Evolutionary conservation across 2,329 filamentous ascomycete genomes (phyloP).

Genomic region (Grosmannia serpens): DNA sequence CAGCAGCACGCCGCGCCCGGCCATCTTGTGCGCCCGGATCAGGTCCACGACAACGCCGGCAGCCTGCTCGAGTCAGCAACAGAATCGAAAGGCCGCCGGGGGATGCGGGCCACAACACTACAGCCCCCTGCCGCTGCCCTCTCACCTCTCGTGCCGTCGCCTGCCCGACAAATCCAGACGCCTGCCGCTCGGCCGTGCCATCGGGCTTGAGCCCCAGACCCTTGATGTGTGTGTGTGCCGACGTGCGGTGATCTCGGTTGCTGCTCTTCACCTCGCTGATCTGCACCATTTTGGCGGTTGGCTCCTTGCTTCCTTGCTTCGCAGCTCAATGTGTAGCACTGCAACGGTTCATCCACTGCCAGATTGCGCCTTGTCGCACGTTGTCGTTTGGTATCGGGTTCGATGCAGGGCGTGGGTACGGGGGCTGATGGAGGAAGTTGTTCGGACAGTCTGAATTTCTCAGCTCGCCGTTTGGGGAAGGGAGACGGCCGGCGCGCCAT

Average conservation of each 20-base stretch:
- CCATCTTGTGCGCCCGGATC: conserved; percentile 95
- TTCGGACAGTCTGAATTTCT: too few relatives aligned
- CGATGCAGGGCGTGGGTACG: background rate
- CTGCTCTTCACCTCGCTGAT: conserved; percentile 93
- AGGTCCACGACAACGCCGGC: conserved; percentile 93
- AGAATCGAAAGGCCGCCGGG: too few relatives aligned
- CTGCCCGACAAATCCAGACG: conserved; percentile 84
- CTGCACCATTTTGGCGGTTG: conserved; percentile 56
- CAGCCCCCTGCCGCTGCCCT: too few relatives aligned
- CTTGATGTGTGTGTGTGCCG: conserved; percentile 95
- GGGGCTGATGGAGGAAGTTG: too few relatives aligned
- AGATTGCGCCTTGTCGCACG: background rate
- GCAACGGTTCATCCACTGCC: background rate
- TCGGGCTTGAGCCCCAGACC: conserved; percentile 78
- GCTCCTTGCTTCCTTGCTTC: background rate
- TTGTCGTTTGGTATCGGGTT: background rate
- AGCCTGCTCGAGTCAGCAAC: conserved; percentile 44
- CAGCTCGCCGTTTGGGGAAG: background rate
- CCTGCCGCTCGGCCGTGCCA: conserved; percentile 71
- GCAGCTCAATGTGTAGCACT: background rate
- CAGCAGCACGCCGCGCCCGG: conserved; percentile 82
- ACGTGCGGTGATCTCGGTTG: conserved; percentile 89
- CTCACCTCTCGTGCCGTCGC: conserved; percentile 73
- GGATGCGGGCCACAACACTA: too few relatives aligned
- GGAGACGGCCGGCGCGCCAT: conserved; percentile 7